phyloP scores from a whole-genome alignment of 2,329 filamentous ascomycete species.

The Colletotrichum sansevieriae region DNA sequence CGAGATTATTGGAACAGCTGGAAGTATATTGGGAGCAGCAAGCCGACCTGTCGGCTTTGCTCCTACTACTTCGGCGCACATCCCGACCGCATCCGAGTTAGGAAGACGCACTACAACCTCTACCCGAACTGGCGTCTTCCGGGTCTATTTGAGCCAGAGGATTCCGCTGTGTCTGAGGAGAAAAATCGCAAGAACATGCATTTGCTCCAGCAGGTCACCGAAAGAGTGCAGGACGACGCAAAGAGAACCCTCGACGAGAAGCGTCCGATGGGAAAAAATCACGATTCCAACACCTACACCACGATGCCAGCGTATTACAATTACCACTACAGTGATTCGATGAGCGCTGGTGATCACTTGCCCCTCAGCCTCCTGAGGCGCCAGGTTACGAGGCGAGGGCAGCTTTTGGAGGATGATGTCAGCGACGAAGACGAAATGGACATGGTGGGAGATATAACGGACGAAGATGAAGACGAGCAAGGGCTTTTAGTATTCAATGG shows the following conservation, averaged over 20 bases:
- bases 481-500: too few species aligned
- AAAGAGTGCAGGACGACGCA: slow-evolving; percentile 47
- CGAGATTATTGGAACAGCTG: too few species aligned
- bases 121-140: slow-evolving; percentile 39
- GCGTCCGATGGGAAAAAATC: slow-evolving; percentile 44
- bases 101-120: too few species aligned
- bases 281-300: slow-evolving; percentile 51
- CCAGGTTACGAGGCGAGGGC: too few species aligned
- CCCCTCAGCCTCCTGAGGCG: too few species aligned
- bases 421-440: neutral
- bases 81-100: too few species aligned
- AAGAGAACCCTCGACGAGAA: slow-evolving; percentile 47
- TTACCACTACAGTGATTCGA: neutral
- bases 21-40: too few species aligned
- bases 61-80: too few species aligned
- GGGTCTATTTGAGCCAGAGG: slow-evolving; percentile 46
- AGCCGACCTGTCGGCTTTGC: too few species aligned
- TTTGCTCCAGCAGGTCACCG: slow-evolving; percentile 47
- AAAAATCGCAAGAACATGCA: slow-evolving; percentile 29
- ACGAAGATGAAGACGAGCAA: neutral
- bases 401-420: too few species aligned
- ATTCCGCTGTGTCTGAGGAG: neutral
- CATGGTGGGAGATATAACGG: neutral
- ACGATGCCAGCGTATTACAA: slow-evolving; percentile 5
- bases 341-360: neutral